phyloP scores from a whole-genome alignment of 805 yeast genomes.

The Candida maltosa region DNA sequence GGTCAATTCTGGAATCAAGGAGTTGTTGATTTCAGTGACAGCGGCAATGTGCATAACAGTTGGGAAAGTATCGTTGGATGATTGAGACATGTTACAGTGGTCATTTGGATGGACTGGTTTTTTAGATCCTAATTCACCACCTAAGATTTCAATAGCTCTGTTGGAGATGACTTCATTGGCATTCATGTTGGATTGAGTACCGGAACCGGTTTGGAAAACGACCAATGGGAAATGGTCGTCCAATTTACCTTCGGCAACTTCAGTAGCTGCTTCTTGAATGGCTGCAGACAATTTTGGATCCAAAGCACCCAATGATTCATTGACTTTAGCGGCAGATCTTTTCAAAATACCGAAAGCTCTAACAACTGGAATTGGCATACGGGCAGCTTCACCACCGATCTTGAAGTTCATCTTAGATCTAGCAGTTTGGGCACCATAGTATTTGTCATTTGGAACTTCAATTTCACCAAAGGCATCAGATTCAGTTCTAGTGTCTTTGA shows the following conservation, averaged over 20 bases:
- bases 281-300: slow-evolving; percentile 83
- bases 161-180: slow-evolving; percentile 98
- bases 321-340: slow-evolving; percentile 92
- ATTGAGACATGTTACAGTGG: slow-evolving; percentile 97
- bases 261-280: slow-evolving; percentile 91
- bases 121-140: slow-evolving; percentile 90
- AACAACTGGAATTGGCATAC: slow-evolving; percentile 87
- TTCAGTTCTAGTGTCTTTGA: slow-evolving; percentile 59
- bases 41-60: slow-evolving; percentile 99
- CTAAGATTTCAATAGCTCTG: slow-evolving; percentile 94
- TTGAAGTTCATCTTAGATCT: slow-evolving; percentile 91
- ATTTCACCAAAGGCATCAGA: slow-evolving; percentile 97
- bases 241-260: slow-evolving; percentile 88
- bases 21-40: slow-evolving; percentile 76
- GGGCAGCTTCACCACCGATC: slow-evolving; percentile 90
- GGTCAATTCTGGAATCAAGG: slow-evolving; percentile 76
- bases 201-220: slow-evolving; percentile 98
- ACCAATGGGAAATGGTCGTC: slow-evolving; percentile 95
- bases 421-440: slow-evolving; percentile 99
- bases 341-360: slow-evolving; percentile 91
- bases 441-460: slow-evolving; percentile 79
- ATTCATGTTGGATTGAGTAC: slow-evolving; percentile 98
- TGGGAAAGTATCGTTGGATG: slow-evolving; percentile 99
- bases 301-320: slow-evolving; percentile 71
- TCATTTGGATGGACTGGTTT: slow-evolving; percentile 97